These are phyloP conservation scores for Cicer chorassanicum DNA, from an alignment of 306 rosid genomes.

Conservation along the genomic window DNA sequence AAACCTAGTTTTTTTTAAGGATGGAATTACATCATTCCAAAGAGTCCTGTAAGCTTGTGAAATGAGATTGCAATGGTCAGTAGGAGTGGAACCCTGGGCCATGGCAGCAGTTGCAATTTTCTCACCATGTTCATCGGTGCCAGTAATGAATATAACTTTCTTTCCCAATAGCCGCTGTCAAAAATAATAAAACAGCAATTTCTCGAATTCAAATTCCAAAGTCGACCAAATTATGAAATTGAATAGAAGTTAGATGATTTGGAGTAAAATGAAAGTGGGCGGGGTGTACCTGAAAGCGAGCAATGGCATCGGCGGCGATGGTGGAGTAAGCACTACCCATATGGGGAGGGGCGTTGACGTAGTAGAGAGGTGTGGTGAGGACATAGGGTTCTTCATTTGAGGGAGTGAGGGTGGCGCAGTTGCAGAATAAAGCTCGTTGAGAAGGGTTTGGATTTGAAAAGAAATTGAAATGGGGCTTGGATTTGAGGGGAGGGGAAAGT, in stretches of 20 bases:
- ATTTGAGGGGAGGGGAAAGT: slow-evolving; percentile 44
- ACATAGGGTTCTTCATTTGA: slow-evolving; percentile 61
- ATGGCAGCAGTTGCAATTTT: slow-evolving; percentile 92
- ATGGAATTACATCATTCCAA: slow-evolving; percentile 76
- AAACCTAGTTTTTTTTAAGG: background rate
- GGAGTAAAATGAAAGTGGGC: slow-evolving; percentile 2
- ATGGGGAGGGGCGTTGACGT: slow-evolving; percentile 98
- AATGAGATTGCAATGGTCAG: slow-evolving; percentile 79
- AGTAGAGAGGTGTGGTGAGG: slow-evolving; percentile 92
- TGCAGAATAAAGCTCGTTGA: slow-evolving; percentile 53
- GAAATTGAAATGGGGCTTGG: slow-evolving; percentile 55
- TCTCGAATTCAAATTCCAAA: background rate
- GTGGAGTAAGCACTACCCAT: slow-evolving; percentile 99
- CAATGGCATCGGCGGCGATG: slow-evolving; percentile 94
- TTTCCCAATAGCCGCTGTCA: slow-evolving; percentile 76
- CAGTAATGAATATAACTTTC: slow-evolving; percentile 83
- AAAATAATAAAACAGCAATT: background rate
- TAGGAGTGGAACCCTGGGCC: slow-evolving; percentile 70
- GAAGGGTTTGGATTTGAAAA: slow-evolving; percentile 40
- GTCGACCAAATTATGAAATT: slow-evolving; percentile 6
- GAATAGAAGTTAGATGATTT: slow-evolving; percentile 8
- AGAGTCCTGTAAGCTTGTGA: slow-evolving; percentile 76
- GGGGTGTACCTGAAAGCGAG: slow-evolving; percentile 80
- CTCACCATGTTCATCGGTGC: slow-evolving; percentile 97
- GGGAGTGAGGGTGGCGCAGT: slow-evolving; percentile 41